phyloP scores from a whole-genome alignment of 768 basidiomycete species.

The Aureoboletus auriporus region DNA sequence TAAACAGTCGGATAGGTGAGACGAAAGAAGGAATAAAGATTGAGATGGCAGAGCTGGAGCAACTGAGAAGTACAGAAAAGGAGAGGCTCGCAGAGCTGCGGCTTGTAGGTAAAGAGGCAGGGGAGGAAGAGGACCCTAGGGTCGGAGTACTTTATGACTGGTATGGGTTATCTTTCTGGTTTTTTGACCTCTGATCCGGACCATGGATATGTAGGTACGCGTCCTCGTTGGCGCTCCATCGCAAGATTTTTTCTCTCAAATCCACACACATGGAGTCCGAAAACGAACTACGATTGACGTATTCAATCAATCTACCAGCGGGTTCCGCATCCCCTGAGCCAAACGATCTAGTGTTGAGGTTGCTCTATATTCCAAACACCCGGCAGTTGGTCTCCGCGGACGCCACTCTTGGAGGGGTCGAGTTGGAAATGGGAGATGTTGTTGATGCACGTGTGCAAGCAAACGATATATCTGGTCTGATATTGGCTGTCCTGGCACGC shows the following conservation, averaged over 20 bases:
- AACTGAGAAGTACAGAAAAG: conserved; percentile 56
- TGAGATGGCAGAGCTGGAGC: conserved; percentile 53
- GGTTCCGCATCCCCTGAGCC: conserved; percentile 21
- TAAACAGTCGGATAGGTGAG: conserved; percentile 46
- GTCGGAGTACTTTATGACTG: conserved; percentile 66
- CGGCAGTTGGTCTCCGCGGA: conserved; percentile 59
- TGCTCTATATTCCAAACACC: conserved; percentile 71
- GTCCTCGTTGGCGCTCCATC: conserved; percentile 62
- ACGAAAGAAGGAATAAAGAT: conserved; percentile 62
- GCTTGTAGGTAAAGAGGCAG: conserved; percentile 43
- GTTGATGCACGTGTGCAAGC: conserved; percentile 59
- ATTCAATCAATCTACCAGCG: conserved; percentile 40
- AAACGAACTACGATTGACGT: conserved; percentile 73
- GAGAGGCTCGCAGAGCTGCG: conserved; percentile 60
- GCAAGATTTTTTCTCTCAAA: conserved; percentile 54
- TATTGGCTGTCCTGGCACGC: conserved; percentile 55
- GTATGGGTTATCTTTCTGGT: conserved; percentile 35
- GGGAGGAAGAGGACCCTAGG: conserved; percentile 62
- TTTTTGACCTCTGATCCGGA: conserved; percentile 2
- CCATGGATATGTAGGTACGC: conserved; percentile 61
- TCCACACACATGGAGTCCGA: conserved; percentile 60
- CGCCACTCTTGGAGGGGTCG: conserved; percentile 48
- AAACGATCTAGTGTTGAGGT: conserved; percentile 43
- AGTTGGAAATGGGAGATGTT: conserved; percentile 54
- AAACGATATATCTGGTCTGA: conserved; percentile 61